These are phyloP conservation scores for Podospora comata DNA, from an alignment of 495 filamentous ascomycete species.

Conservation along the genomic window DNA sequence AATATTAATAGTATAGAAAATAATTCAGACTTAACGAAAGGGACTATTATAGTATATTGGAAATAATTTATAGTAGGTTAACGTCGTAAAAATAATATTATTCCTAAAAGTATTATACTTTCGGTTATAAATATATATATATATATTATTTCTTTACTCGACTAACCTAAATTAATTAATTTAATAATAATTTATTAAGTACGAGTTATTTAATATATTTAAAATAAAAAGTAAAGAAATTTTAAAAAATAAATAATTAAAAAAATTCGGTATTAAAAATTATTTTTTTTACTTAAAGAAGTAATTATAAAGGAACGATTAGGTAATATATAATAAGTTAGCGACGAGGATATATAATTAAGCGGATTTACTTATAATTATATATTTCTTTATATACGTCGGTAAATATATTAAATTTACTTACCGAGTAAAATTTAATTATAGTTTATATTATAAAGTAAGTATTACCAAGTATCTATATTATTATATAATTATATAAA, in stretches of 20 bases:
- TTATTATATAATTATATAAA: too few species aligned
- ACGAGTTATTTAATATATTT: conserved; percentile 1
- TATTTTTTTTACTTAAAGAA: background rate
- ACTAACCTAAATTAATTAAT: background rate
- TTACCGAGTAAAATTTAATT: too few species aligned
- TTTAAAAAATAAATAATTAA: background rate
- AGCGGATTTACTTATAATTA: too few species aligned
- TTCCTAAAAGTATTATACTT: conserved; percentile 3
- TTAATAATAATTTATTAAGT: conserved; percentile 6
- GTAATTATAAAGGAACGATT: conserved; percentile 3
- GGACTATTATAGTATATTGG: conserved; percentile 1
- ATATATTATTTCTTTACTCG: background rate
- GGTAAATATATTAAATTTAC: too few species aligned
- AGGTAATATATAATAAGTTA: background rate
- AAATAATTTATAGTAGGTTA: conserved; percentile 1
- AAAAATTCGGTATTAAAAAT: conserved; percentile 1
- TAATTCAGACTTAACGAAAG: background rate
- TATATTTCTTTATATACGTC: too few species aligned
- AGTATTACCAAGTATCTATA: too few species aligned
- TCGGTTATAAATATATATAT: conserved; percentile 4
- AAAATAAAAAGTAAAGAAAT: conserved; percentile 1
- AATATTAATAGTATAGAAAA: conserved; percentile 9
- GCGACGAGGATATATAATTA: too few species aligned
- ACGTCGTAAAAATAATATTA: conserved; percentile 1
- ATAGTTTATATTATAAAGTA: too few species aligned